These are phyloP conservation scores for Plasmodium sp. DNA, from an alignment of 169 alveolate genomes.

Conservation along the genomic window DNA sequence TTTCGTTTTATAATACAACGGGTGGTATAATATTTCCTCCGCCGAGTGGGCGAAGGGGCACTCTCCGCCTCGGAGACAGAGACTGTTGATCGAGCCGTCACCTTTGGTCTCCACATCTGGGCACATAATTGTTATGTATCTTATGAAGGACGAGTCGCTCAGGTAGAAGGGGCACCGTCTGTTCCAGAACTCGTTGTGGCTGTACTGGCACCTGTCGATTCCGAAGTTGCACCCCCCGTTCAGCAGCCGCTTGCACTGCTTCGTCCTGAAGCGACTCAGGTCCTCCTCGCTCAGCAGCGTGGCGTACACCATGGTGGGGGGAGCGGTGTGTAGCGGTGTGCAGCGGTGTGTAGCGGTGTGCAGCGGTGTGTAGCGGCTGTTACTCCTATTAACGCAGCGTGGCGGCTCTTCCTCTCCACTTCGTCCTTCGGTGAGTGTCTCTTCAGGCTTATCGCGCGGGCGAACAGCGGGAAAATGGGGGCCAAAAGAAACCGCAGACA, in stretches of 20 bases:
- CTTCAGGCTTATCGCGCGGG: not conserved
- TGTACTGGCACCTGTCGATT: constrained; percentile 88
- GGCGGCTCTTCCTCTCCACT: not conserved
- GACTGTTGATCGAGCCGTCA: constrained; percentile 85
- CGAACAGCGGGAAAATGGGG: not conserved
- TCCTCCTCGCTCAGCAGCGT: constrained; percentile 86
- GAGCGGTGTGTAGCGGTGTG: not conserved
- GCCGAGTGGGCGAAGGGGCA: constrained; percentile 93
- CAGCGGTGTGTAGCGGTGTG: not conserved
- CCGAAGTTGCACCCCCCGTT: constrained; percentile 85
- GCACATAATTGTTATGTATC: constrained; percentile 90
- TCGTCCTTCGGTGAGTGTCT: not conserved
- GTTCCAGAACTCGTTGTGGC: constrained; percentile 88
- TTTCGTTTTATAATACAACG: constrained; percentile 91
- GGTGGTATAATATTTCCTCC: constrained; percentile 93
- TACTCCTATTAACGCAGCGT: not conserved
- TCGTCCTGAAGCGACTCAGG: constrained; percentile 90
- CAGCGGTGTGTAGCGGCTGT: not conserved
- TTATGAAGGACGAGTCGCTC: constrained; percentile 81
- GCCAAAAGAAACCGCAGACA: not conserved
- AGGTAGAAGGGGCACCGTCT: constrained; percentile 90
- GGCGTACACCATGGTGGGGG: constrained; percentile 52
- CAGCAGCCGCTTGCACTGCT: constrained; percentile 83
- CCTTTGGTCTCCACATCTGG: constrained; percentile 82
- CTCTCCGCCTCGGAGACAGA: constrained; percentile 90